Base-by-base conservation (phyloP, 1,139 yeast species). In the Saccharomycopsis hybrid region DNA sequence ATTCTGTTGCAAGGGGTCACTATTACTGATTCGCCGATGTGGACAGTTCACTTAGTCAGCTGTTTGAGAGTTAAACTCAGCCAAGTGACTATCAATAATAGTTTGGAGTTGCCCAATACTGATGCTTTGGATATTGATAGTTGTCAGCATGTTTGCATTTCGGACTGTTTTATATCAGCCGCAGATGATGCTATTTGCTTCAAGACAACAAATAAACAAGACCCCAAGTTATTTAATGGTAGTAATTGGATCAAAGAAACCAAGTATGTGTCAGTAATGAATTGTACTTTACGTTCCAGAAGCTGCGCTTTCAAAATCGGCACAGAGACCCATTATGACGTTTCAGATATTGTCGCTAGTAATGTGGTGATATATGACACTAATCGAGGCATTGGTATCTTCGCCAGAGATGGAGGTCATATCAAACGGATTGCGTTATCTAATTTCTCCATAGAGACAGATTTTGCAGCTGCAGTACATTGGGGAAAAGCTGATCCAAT, bases 401-500 rank as follows among this genome's bases (percentile, higher is more conserved):
- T 48, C n/a, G 37, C 51, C 9, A 29, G 51, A 24, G 51, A 48
- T 29, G 51, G 51, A 4, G 51, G 51, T 5, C 7, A 13, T 8
- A 36, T 48, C 27, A 36, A 38, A 39, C 27, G 47, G n/a, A 4
- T 48, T 11, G 37, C 24, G 35, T 44, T 48, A 24, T 4, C 43
- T 24, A 33, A 44, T n/a, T 36, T 48, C 33, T n/a, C 33, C 3
- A 48, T 48, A 11, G 36, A 48, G 28, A 48, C 51, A 3, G 29
- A 39, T 8, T 48, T 41, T 30, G 43, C 40, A n/a, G 40, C 47
- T 18, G 38, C 51, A 24, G 51, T 48, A n/a, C 49, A 48, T 29
- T 48, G 51, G 51, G 51, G 51, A 5, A 48, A 48, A 39, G 51
- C 51, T 27, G 51, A 48, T 31, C 51, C 51, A 1, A 38, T 48